Evolutionary conservation across 257 asterid genomes (phyloP).

Genomic region (Coffea eugenioides): DNA sequence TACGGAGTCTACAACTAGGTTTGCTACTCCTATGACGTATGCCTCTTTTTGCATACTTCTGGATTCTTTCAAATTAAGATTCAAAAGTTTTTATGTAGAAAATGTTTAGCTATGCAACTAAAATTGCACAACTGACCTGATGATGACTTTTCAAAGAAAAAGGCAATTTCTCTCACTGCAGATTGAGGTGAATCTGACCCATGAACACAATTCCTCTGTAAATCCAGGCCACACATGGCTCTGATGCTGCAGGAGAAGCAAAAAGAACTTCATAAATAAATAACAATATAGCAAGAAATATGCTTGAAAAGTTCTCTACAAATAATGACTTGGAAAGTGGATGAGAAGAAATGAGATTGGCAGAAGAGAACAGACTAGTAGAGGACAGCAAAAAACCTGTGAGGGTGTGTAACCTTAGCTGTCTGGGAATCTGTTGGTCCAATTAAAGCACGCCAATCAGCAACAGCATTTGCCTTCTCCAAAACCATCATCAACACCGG

Average conservation of each 20-base stretch:
- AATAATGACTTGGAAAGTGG: not conserved
- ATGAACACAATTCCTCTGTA: conserved; percentile 72
- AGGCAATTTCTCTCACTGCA: conserved; percentile 68
- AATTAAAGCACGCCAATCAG: conserved; percentile 82
- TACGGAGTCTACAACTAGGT: not conserved
- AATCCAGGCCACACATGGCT: conserved; percentile 72
- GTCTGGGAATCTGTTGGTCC: conserved; percentile 77
- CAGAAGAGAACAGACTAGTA: not conserved
- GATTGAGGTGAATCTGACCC: conserved; percentile 83
- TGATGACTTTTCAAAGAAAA: conserved; percentile 52
- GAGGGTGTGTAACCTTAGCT: conserved; percentile 78
- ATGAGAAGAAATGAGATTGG: not conserved
- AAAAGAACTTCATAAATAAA: conserved; percentile 4
- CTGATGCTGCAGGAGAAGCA: conserved; percentile 50
- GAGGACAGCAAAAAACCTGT: conserved; percentile 42
- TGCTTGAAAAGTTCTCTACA: not conserved
- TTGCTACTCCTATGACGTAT: not conserved
- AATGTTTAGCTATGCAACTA: not conserved
- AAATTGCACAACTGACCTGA: conserved; percentile 43
- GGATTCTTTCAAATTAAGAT: not conserved
- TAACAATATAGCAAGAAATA: conserved; percentile 2
- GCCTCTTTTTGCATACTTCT: not conserved
- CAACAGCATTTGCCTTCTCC: conserved; percentile 75
- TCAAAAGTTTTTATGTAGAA: not conserved
- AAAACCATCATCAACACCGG: conserved; percentile 72